Conservation (phyloP, 805 yeast species). For the Barnettozyma sp. region DNA sequence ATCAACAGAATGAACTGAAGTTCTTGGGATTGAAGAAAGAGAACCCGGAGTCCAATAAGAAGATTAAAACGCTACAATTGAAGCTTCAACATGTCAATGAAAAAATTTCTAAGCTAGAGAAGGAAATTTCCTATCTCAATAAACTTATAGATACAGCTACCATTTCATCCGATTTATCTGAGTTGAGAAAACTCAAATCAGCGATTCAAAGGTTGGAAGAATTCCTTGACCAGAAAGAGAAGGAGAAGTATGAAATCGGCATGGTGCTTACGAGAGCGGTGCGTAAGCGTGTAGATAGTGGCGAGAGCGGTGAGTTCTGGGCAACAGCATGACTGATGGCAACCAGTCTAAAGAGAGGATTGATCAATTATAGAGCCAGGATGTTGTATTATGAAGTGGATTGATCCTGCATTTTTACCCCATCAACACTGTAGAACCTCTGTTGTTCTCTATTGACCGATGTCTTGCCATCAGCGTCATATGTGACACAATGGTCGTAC, state of each 20-base stretch:
- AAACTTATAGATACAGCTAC: slow-evolving; percentile 30
- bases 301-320: slow-evolving; percentile 34
- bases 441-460: background rate
- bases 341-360: slow-evolving; percentile 15
- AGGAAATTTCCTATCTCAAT: slow-evolving; percentile 32
- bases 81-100: slow-evolving; percentile 27
- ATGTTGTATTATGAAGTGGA: too few relatives aligned
- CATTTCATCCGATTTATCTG: slow-evolving; percentile 30
- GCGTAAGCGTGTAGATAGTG: slow-evolving; percentile 35
- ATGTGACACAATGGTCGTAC: slow-evolving; percentile 5
- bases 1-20: slow-evolving; percentile 19
- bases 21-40: slow-evolving; percentile 21
- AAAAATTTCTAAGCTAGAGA: slow-evolving; percentile 32
- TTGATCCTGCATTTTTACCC: too few relatives aligned
- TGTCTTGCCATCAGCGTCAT: slow-evolving; percentile 5
- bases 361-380: too few relatives aligned
- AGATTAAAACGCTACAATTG: slow-evolving; percentile 25
- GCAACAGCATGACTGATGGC: slow-evolving; percentile 29
- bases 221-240: slow-evolving; percentile 34
- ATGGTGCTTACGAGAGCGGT: slow-evolving; percentile 33
- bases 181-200: slow-evolving; percentile 29
- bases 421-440: slow-evolving; percentile 7
- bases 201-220: slow-evolving; percentile 34
- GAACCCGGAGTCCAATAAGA: slow-evolving; percentile 13
- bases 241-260: slow-evolving; percentile 38